Evolutionary conservation across 257 asterid species (phyloP).

Genomic region (Lycium ferocissimum): DNA sequence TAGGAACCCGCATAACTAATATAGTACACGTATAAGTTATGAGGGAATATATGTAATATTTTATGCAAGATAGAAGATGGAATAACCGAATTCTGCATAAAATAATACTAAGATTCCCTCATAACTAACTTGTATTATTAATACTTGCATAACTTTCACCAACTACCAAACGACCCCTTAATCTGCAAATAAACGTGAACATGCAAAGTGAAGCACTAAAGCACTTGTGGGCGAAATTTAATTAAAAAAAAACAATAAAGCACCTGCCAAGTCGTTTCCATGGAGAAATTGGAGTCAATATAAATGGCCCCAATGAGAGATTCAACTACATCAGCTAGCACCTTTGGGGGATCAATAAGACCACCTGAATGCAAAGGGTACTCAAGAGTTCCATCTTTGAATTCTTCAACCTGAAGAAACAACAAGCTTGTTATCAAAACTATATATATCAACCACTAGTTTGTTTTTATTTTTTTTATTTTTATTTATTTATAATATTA

Average conservation of each 20-base stretch:
- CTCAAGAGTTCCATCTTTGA: slow-evolving; percentile 39
- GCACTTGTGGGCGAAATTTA: slow-evolving; percentile 38
- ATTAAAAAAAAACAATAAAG: neutral
- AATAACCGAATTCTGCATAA: too few relatives aligned
- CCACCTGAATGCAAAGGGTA: slow-evolving; percentile 70
- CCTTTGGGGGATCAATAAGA: slow-evolving; percentile 60
- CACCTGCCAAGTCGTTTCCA: slow-evolving; percentile 56
- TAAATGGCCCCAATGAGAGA: slow-evolving; percentile 60
- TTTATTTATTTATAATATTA: neutral
- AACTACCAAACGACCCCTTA: too few relatives aligned
- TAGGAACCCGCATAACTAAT: too few relatives aligned
- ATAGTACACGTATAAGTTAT: too few relatives aligned
- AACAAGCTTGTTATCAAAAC: neutral
- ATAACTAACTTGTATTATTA: too few relatives aligned
- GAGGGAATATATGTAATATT: too few relatives aligned
- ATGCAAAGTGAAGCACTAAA: neutral
- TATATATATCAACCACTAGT: neutral
- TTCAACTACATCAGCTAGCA: slow-evolving; percentile 61
- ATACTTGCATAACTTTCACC: too few relatives aligned
- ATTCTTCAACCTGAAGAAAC: slow-evolving; percentile 47
- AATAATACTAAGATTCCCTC: too few relatives aligned
- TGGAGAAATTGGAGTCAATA: slow-evolving; percentile 44
- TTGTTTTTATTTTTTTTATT: too few relatives aligned
- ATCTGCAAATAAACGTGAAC: neutral
- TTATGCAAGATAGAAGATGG: too few relatives aligned